Evolutionary conservation across 2,329 filamentous ascomycete species (phyloP).

Genomic region (Amauroascus verrucosus): DNA sequence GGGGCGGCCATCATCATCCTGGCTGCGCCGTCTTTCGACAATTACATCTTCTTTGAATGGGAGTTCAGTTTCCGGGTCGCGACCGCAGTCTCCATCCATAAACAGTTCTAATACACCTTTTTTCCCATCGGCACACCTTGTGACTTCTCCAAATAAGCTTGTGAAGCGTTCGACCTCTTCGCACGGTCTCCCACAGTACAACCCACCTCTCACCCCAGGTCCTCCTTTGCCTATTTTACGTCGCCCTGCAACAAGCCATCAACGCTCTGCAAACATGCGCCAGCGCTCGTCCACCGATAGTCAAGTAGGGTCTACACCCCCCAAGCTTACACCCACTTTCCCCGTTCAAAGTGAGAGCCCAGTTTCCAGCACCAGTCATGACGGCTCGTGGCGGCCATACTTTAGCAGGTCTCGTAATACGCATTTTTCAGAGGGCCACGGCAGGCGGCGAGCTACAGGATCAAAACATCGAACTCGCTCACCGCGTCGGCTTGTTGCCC

Average conservation of each 20-base stretch:
- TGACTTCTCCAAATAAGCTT: conserved; percentile 47
- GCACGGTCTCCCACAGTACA: conserved; percentile 35
- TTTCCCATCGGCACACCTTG: conserved; percentile 21
- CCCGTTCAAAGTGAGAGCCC: conserved; percentile 15
- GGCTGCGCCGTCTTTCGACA: conserved; percentile 48
- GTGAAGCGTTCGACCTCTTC: conserved; percentile 52
- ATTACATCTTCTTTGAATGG: conserved; percentile 40
- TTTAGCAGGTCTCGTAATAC: conserved; percentile 27
- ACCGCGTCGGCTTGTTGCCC: conserved; percentile 37
- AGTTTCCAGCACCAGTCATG: conserved; percentile 10
- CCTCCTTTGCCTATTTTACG: conserved; percentile 42
- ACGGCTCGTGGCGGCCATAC: conserved; percentile 31
- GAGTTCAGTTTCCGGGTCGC: conserved; percentile 40
- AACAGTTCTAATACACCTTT: conserved; percentile 45
- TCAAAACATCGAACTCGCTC: conserved; percentile 28
- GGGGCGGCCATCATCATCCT: conserved; percentile 40
- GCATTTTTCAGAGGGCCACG: not conserved
- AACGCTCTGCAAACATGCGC: conserved; percentile 47
- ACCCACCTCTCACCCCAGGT: conserved; percentile 27
- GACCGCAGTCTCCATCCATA: conserved; percentile 44
- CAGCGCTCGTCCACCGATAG: conserved; percentile 30
- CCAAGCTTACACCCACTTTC: conserved; percentile 12
- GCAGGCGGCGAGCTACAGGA: conserved; percentile 34
- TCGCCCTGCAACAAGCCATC: conserved; percentile 54
- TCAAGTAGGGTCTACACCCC: conserved; percentile 3